A percentile compares a stretch with the other conserved stretches of the same genome.
These are phyloP conservation scores for Hericium alpestre DNA, from an alignment of 768 basidiomycete genomes.

Conservation along the genomic window DNA sequence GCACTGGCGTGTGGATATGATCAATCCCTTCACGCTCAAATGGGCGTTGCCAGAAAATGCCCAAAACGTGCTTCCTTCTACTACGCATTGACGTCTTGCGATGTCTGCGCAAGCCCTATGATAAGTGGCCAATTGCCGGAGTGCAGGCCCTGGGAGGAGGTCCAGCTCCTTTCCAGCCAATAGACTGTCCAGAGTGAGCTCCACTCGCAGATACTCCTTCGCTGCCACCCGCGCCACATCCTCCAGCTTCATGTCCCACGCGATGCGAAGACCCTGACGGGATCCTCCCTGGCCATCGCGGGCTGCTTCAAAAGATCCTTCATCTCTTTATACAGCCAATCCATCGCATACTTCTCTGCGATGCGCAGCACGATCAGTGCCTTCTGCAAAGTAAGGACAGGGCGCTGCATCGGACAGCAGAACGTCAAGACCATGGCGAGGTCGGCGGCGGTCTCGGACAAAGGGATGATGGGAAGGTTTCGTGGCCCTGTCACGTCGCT, in stretches of 20 bases:
- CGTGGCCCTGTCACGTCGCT: background rate
- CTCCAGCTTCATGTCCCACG: background rate
- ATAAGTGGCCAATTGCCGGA: background rate
- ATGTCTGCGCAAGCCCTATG: background rate
- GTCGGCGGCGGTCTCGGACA: background rate
- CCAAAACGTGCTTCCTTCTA: too few relatives aligned
- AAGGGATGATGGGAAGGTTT: background rate
- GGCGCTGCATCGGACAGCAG: background rate
- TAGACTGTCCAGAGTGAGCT: background rate
- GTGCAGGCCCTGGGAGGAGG: background rate
- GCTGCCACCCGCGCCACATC: background rate
- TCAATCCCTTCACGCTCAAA: too few relatives aligned
- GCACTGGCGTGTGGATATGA: too few relatives aligned
- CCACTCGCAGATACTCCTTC: background rate
- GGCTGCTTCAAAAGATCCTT: background rate
- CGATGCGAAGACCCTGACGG: background rate
- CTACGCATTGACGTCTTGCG: background rate
- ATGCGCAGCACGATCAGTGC: background rate
- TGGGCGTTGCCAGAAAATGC: too few relatives aligned
- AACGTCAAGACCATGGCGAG: background rate
- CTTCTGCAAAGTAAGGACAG: background rate
- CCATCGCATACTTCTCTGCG: background rate
- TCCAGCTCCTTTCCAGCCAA: background rate
- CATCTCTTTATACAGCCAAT: background rate
- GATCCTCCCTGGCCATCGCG: background rate